Evolutionary conservation across 345 rosid species (phyloP).

Genomic region (Murraya paniculata): DNA sequence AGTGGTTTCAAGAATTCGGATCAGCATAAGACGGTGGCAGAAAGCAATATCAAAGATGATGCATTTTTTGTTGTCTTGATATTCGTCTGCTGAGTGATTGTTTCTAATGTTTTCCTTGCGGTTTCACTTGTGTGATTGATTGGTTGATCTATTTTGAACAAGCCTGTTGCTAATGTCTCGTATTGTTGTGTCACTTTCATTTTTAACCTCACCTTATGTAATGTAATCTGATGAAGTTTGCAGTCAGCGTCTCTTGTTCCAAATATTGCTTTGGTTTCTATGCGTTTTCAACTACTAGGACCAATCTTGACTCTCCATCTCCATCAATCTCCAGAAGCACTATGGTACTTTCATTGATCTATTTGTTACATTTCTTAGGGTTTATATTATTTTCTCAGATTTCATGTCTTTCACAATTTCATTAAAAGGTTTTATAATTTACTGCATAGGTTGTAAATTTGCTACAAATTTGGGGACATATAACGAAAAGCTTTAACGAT

Average conservation of each 20-base stretch:
- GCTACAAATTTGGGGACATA: too few species aligned
- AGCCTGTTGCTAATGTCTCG: neutral
- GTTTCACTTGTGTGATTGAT: neutral
- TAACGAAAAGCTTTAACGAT: too few species aligned
- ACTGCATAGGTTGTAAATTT: too few species aligned
- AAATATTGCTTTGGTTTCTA: neutral
- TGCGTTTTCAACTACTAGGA: neutral
- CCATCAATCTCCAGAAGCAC: too few species aligned
- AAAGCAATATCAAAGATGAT: neutral
- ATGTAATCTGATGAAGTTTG: constrained; percentile 12
- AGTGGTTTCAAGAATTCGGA: constrained; percentile 94
- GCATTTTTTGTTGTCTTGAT: neutral
- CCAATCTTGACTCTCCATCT: neutral
- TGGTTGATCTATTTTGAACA: neutral
- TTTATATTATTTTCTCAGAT: too few species aligned
- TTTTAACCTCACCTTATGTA: constrained; percentile 1
- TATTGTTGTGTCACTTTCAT: constrained; percentile 11
- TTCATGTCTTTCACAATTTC: too few species aligned
- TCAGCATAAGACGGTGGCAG: constrained; percentile 51
- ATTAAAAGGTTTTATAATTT: too few species aligned
- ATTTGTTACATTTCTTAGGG: too few species aligned
- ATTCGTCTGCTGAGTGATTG: neutral
- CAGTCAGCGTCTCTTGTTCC: neutral
- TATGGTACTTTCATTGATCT: too few species aligned
- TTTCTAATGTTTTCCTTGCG: neutral